These are phyloP conservation scores for Yamagishiella unicocca DNA, from an alignment of 139 green algal genomes.

Conservation along the genomic window DNA sequence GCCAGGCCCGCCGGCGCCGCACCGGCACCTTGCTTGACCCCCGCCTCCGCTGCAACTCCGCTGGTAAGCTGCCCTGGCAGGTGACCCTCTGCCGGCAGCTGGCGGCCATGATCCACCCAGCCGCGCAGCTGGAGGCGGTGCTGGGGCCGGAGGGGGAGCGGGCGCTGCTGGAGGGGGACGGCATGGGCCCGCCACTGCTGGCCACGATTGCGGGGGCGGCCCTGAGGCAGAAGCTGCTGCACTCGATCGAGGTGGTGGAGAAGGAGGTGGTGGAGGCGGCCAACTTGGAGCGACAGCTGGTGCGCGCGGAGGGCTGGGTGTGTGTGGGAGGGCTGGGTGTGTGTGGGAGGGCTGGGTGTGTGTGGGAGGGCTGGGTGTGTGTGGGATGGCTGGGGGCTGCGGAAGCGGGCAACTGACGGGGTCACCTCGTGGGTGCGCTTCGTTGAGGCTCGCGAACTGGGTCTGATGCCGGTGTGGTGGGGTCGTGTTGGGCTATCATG, in stretches of 20 bases:
- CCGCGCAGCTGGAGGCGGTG: background rate
- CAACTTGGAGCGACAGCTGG: background rate
- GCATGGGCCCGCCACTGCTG: constrained; percentile 24
- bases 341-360: background rate
- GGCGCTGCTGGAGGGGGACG: background rate
- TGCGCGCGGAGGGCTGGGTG: background rate
- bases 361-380: background rate
- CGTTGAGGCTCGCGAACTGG: too few relatives aligned
- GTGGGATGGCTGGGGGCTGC: background rate
- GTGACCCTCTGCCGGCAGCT: background rate
- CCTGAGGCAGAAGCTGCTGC: constrained; percentile 5
- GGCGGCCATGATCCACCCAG: background rate
- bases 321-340: background rate
- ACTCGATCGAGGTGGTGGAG: constrained; percentile 15
- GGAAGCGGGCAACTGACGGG: too few relatives aligned
- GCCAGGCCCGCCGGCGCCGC: background rate
- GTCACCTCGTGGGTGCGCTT: too few relatives aligned
- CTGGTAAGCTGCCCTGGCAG: constrained; percentile 17
- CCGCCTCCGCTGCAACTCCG: background rate
- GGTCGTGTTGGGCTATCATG: too few relatives aligned
- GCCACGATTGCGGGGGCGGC: constrained; percentile 29
- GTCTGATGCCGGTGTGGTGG: too few relatives aligned
- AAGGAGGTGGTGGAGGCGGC: constrained; percentile 12
- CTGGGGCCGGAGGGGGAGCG: background rate
- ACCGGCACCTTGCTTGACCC: constrained; percentile 22